Evolutionary conservation across 108 stramenopile genomes (phyloP), one percentile per base, ranked within the genome.

Genomic region (Pseudonitzschia pungens): DNA sequence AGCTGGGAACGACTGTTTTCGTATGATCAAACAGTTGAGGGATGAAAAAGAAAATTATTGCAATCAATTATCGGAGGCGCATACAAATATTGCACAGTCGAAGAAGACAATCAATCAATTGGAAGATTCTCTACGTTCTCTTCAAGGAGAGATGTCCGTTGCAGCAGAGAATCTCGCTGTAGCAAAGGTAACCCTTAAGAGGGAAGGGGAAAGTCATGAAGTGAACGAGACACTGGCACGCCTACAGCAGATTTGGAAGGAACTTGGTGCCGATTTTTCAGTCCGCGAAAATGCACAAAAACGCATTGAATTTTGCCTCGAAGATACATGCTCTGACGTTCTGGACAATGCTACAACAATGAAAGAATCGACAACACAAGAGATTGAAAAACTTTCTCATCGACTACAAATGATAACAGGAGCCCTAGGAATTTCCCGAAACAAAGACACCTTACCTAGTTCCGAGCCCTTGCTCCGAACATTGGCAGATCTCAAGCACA

Each of bases 181-280:
- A 1, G 33, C 76, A 28, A 64, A 83, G 44, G 78, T 83, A 4
- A 51, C 86, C 27, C 54, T 84, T 53, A 75, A 79, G 29, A 69
- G 83, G 31, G 55, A 54, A 24, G 79, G 83, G 43, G 77, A 55
- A 18, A 72, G 62, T 12, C 59, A 82, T 28, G 80, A 81, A 58
- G 72, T 82, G 7, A 74, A 81, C 29, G 63, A 69, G 22, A 68
- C 79, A n/a, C 40, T 92, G 28, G 41, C 63, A 15, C 69, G 78
- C 27, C 69, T 92, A 33, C 93, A 92, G 54, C 65, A 60, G 53
- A 64, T 90, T 33, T 90, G 88, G 86, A 69, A 75, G 14, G 68
- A 69, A 32, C 74, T 90, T 48, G 93, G 93, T 22, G 74, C 84
- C 31, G 64, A 81, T 40, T 50, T 60, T 44, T 71, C 78, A 1